A percentile compares a stretch with the other conserved stretches of the same genome.
Conservation (phyloP, 1,284 basidiomycete species). For the Trametes sp. region DNA sequence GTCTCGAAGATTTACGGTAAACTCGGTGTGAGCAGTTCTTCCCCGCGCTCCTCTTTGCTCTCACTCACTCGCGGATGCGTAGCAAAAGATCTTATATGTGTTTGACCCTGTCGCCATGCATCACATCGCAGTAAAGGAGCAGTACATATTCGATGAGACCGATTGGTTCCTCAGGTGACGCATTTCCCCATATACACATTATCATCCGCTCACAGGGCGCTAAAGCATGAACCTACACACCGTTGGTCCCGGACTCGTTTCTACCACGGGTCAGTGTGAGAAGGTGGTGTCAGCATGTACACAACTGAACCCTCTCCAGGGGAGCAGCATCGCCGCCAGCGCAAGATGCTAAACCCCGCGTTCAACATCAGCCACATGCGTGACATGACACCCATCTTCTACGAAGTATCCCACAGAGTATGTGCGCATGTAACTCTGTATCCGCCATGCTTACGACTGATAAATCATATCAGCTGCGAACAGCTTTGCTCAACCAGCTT, state of each 20-base stretch:
- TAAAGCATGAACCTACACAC: conserved; percentile 18
- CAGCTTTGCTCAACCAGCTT: conserved; percentile 12
- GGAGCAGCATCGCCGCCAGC: conserved; percentile 27
- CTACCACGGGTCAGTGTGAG: conserved; percentile 13
- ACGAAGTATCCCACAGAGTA: conserved; percentile 25
- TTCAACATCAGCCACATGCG: conserved; percentile 30
- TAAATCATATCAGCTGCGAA: conserved; percentile 13
- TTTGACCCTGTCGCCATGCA: conserved; percentile 32
- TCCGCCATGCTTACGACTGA: too few relatives aligned
- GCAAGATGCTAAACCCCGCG: conserved; percentile 30
- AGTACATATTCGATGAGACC: conserved; percentile 31
- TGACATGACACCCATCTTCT: conserved; percentile 26
- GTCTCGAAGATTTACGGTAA: conserved; percentile 24
- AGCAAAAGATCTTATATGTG: conserved; percentile 29
- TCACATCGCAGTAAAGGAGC: conserved; percentile 33
- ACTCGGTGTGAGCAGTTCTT: conserved; percentile 22
- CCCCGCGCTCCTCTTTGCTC: too few relatives aligned
- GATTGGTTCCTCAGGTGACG: conserved; percentile 26
- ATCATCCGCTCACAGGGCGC: not conserved
- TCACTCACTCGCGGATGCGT: not conserved
- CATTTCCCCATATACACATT: too few relatives aligned
- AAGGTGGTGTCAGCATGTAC: not conserved
- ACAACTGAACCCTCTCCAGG: conserved; percentile 3
- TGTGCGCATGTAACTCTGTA: not conserved
- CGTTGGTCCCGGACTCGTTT: conserved; percentile 23